Evolutionary conservation across 352 stramenopile genomes (phyloP), one percentile per base, ranked within the genome.

Genomic region (Globisporangium sylvaticum): DNA sequence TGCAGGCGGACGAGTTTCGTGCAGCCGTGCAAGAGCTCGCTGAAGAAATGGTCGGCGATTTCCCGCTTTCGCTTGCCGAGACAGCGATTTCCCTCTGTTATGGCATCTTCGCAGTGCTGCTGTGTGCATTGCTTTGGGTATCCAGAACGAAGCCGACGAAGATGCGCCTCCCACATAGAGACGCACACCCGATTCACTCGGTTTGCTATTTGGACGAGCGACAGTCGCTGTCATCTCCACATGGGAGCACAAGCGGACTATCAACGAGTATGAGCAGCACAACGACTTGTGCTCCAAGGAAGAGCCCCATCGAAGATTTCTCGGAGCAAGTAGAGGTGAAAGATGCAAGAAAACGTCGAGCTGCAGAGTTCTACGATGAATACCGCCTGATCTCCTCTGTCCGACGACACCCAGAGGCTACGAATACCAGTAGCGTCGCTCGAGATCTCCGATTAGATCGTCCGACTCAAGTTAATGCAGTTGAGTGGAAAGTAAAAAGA

Each of bases 1-100:
- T 66, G 14, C 60, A 66, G n/a, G 60, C 60, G 27, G n/a, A 66
- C 18, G 60, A 66, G 22, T 66, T 66, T 34, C 60, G 31, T 7
- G 31, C 25, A 22, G n/a, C 20, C 4, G 15, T 66, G 18, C 48
- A 58, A 22, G 48, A 58, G 29, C 39, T 59, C 8, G 22, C 44
- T 14, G 15, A 18, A 22, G 20, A 59, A 22, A 24, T 20, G 22
- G 32, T 66, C 8, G 48, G 48, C 8, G 60, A 53, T 10, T 32
- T 53, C 22, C 48, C 60, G n/a, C 22, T 66, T 4, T 37, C 60
- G 32, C 48, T 66, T 5, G 22, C 14, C 15, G 22, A 53, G 10
- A 29, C 22, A 15, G 60, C 31, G 14, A 58, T 59, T 10, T n/a
- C 22, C 9, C 32, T 66, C 3, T 58, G 46, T 12, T 66, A 66